Percentiles rank a stretch among this genome's conserved stretches.
These are phyloP conservation scores for Mucor irregularis DNA, from an alignment of 371 early-diverging fungal species.

Conservation along the genomic window DNA sequence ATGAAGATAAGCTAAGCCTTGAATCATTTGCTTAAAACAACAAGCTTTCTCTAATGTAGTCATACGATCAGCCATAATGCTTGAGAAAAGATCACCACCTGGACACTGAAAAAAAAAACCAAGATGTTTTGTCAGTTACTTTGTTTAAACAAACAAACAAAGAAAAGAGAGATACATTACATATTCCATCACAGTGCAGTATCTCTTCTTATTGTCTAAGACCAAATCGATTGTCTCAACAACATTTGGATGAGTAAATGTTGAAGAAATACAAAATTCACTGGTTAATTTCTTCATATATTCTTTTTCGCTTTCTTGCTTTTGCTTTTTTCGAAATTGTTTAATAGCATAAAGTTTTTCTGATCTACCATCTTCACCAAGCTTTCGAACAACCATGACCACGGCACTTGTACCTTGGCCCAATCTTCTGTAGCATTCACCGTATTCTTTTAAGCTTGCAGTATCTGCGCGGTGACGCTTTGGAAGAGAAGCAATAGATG, in stretches of 20 bases:
- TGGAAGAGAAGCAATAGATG: constrained; percentile 3
- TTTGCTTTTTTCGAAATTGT: constrained; percentile 84
- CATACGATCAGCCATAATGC: constrained; percentile 75
- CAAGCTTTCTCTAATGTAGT: constrained; percentile 77
- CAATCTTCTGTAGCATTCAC: constrained; percentile 74
- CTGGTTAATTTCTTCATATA: constrained; percentile 88
- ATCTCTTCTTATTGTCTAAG: constrained; percentile 84
- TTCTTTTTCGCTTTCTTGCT: constrained; percentile 83
- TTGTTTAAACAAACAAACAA: not conserved
- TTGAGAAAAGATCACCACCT: constrained; percentile 83
- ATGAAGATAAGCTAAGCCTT: constrained; percentile 89
- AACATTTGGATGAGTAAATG: constrained; percentile 78
- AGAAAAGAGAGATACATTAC: not conserved
- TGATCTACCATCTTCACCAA: constrained; percentile 37
- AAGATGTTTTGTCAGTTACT: not conserved
- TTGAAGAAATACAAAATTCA: constrained; percentile 86
- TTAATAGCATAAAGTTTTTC: constrained; percentile 89
- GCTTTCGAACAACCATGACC: constrained; percentile 83
- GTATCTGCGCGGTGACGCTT: constrained; percentile 30
- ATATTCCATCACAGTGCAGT: constrained; percentile 96
- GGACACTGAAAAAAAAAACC: constrained; percentile 50
- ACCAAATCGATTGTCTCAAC: constrained; percentile 92
- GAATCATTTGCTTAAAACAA: constrained; percentile 91
- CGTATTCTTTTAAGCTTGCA: constrained; percentile 68
- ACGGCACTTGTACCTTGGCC: constrained; percentile 93